Conservation (phyloP, 2,329 filamentous ascomycete genomes). For the Blumeriella jaapii region DNA sequence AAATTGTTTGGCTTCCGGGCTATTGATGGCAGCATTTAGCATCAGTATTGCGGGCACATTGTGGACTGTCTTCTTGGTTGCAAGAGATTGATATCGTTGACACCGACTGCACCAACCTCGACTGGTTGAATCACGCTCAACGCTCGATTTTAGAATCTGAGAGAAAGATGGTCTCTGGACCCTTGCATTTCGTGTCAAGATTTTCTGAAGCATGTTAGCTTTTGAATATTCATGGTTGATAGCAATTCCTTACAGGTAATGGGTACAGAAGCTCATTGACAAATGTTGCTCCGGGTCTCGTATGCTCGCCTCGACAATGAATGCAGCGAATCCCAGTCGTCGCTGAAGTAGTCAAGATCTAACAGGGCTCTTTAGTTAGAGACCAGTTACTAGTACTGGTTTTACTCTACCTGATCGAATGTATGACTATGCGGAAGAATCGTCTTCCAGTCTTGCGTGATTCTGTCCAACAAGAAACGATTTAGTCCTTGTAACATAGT, state of each 20-base stretch:
- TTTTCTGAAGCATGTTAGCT: constrained; percentile 31
- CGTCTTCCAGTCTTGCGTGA: constrained; percentile 63
- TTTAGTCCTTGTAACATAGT: constrained; percentile 78
- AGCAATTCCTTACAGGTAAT: constrained; percentile 22
- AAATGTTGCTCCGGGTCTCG: constrained; percentile 64
- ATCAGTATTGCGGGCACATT: constrained; percentile 76
- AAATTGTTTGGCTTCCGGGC: constrained; percentile 60
- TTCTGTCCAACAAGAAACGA: constrained; percentile 73
- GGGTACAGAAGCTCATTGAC: constrained; percentile 84
- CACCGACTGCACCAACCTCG: constrained; percentile 91
- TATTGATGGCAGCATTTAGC: constrained; percentile 70
- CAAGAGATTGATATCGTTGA: constrained; percentile 78
- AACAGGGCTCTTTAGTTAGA: constrained; percentile 20
- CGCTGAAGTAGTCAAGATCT: constrained; percentile 57
- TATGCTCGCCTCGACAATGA: constrained; percentile 78
- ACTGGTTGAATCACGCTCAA: constrained; percentile 79
- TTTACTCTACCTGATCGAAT: constrained; percentile 52
- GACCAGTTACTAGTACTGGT: background rate
- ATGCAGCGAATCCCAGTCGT: constrained; percentile 70
- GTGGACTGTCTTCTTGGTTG: constrained; percentile 74
- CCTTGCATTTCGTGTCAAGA: constrained; percentile 37
- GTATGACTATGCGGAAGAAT: constrained; percentile 49
- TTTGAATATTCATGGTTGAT: background rate
- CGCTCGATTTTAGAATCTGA: constrained; percentile 80
- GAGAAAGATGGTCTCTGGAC: constrained; percentile 60